Evolutionary conservation across 2,329 filamentous ascomycete genomes (phyloP).

Genomic region (Aspergillus texensis): DNA sequence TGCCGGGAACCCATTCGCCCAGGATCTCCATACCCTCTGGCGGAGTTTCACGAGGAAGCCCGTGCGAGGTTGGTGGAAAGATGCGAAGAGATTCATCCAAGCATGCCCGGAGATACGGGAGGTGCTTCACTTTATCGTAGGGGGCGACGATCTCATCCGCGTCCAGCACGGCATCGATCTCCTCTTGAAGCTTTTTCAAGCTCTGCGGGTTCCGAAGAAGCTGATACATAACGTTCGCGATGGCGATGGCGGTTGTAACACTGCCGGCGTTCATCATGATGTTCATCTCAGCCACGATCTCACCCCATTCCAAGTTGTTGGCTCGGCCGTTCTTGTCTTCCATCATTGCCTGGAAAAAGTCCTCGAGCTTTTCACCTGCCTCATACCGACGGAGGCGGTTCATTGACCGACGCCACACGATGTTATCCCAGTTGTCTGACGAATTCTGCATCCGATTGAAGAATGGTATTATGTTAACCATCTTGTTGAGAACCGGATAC

Average conservation of each 20-base stretch:
- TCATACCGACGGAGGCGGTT: conserved; percentile 35
- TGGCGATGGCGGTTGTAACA: conserved; percentile 56
- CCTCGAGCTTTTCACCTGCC: conserved; percentile 58
- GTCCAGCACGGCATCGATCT: conserved; percentile 51
- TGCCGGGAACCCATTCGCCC: conserved; percentile 50
- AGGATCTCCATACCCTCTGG: conserved; percentile 47
- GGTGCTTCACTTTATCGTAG: conserved; percentile 55
- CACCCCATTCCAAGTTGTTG: conserved; percentile 58
- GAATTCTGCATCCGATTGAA: conserved; percentile 45
- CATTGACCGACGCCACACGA: conserved; percentile 51
- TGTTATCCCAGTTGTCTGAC: conserved; percentile 45
- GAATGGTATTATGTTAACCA: conserved; percentile 52
- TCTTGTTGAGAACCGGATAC: conserved; percentile 52
- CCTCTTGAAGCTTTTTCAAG: conserved; percentile 46
- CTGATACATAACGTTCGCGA: conserved; percentile 57
- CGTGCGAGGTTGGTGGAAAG: conserved; percentile 47
- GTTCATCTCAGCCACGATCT: conserved; percentile 58
- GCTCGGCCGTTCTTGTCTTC: conserved; percentile 50
- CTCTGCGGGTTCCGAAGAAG: conserved; percentile 52
- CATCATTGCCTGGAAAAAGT: conserved; percentile 62
- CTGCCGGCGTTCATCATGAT: conserved; percentile 53
- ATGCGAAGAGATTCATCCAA: conserved; percentile 55
- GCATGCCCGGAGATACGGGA: conserved; percentile 57
- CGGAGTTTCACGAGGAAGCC: conserved; percentile 50
- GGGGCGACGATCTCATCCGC: conserved; percentile 48